Conservation (phyloP, 2,329 filamentous ascomycete species). For the Trichoderma sp. region DNA sequence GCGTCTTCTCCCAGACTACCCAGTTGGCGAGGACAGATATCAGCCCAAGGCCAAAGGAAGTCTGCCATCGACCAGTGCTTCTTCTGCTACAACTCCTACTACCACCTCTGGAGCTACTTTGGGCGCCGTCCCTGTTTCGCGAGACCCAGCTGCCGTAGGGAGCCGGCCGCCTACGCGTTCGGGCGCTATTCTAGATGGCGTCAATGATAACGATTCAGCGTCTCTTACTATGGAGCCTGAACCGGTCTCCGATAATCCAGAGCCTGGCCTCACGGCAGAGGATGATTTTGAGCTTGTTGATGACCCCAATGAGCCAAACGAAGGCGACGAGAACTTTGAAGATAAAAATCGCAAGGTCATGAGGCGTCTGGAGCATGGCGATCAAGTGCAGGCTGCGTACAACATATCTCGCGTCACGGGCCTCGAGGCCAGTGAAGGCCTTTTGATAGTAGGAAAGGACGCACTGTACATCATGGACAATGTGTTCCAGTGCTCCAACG, state of each 20-base stretch:
- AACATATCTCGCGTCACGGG: slow-evolving; percentile 95
- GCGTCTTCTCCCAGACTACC: slow-evolving; percentile 77
- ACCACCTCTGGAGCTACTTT: not conserved
- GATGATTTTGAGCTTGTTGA: slow-evolving; percentile 97
- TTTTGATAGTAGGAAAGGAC: slow-evolving; percentile 90
- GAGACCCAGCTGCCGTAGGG: not conserved
- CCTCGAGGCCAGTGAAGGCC: slow-evolving; percentile 88
- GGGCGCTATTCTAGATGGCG: slow-evolving; percentile 28
- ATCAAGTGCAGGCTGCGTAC: slow-evolving; percentile 90
- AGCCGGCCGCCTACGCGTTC: slow-evolving; percentile 28
- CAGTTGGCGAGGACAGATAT: slow-evolving; percentile 68
- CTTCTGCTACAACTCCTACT: slow-evolving; percentile 29
- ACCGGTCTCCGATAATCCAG: slow-evolving; percentile 26
- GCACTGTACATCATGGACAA: slow-evolving; percentile 94
- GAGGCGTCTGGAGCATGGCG: slow-evolving; percentile 85
- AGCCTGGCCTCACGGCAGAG: slow-evolving; percentile 53
- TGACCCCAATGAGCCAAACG: slow-evolving; percentile 81
- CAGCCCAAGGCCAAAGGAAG: slow-evolving; percentile 76
- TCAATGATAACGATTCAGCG: slow-evolving; percentile 17
- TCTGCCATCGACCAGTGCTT: slow-evolving; percentile 42
- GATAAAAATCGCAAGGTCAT: slow-evolving; percentile 99
- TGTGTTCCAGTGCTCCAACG: slow-evolving; percentile 91
- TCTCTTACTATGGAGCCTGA: slow-evolving; percentile 29
- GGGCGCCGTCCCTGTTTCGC: slow-evolving; percentile 11
- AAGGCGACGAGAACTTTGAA: slow-evolving; percentile 76